Evolutionary conservation across 192 early-diverging fungal species (phyloP), one percentile per base, ranked within the genome.

Genomic region (Fimicolochytrium jonesii): DNA sequence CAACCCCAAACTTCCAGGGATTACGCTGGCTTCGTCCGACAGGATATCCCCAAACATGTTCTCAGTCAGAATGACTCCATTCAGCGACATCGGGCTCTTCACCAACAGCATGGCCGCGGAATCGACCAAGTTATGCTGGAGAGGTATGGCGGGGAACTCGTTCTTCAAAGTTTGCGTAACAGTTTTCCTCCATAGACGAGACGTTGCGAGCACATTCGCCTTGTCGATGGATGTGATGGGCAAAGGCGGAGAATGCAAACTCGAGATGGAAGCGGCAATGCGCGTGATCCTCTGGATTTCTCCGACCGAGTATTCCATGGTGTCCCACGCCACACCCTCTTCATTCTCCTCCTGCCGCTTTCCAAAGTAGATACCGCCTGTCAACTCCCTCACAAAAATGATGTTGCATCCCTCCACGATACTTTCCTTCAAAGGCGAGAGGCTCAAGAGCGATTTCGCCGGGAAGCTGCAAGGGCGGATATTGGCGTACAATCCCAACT

Each of bases 41-140:
- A 98, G 79, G 69, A 99, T 97, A 66, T 99, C 96, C 58, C 96
- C 96, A 90, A 98, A 98, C 93, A 99, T 94, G 79, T 99, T 99
- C 68, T 97, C 96, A 18, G 94, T 99, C 59, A 99, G 76, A 33
- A 99, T 83, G 41, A 99, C 83, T 59, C 96, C 96, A 72, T 99
- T 99, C 33, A 99, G 77, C 35, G 77, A 80, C 17, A 80, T 83
- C 20, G 94, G 96, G 80, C 86, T 90, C 75, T 87, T 88, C 60
- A 99, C 86, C 84, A 99, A 89, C 63, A 88, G 85, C 96, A 99
- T 99, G 47, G 96, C 89, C 31, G 92, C 92, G 15, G 93, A 93
- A 76, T 99, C 96, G 13, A 99, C 95, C 31, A 97, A 80, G 66
- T 97, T 89, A 82, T 97, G 94, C 44, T 85, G 80, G 43, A 95